phyloP scores from a whole-genome alignment of 192 early-diverging fungal genomes.

The Coemansia sp. region DNA sequence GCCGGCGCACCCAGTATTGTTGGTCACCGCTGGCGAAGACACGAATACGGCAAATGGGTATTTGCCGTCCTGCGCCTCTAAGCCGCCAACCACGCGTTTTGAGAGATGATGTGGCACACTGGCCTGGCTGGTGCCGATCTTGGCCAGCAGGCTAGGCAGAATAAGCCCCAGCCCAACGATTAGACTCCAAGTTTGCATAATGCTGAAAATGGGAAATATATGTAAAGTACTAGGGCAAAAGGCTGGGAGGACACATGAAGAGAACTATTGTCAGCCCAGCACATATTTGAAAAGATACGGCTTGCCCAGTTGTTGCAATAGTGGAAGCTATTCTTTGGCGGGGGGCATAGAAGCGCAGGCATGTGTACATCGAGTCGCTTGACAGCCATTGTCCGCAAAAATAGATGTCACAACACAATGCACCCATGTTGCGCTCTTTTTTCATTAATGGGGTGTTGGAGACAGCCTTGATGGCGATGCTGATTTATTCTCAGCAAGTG shows the following conservation, averaged over 20 bases:
- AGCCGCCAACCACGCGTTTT: constrained; percentile 38
- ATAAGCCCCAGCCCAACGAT: neutral
- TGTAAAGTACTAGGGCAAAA: neutral
- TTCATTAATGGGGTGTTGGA: neutral
- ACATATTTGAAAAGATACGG: neutral
- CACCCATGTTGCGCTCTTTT: neutral
- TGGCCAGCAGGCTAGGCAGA: neutral
- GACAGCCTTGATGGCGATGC: neutral
- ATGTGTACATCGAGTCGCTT: neutral
- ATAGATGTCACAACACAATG: neutral
- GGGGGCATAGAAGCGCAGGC: neutral
- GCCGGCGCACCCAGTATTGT: constrained; percentile 41
- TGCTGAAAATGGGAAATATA: neutral
- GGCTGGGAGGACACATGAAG: neutral
- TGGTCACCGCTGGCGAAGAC: constrained; percentile 26
- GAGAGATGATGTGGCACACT: neutral
- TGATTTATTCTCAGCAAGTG: neutral
- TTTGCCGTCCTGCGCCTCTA: constrained; percentile 15
- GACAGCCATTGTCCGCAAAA: neutral
- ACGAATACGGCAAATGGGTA: constrained; percentile 44
- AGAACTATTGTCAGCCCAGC: neutral
- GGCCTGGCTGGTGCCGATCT: neutral
- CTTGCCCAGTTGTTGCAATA: too few relatives aligned
- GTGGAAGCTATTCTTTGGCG: neutral
- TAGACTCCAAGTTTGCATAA: neutral